Evolutionary conservation across 75 land plant genomes (phyloP).

Genomic region (Ceratopteris richardii): DNA sequence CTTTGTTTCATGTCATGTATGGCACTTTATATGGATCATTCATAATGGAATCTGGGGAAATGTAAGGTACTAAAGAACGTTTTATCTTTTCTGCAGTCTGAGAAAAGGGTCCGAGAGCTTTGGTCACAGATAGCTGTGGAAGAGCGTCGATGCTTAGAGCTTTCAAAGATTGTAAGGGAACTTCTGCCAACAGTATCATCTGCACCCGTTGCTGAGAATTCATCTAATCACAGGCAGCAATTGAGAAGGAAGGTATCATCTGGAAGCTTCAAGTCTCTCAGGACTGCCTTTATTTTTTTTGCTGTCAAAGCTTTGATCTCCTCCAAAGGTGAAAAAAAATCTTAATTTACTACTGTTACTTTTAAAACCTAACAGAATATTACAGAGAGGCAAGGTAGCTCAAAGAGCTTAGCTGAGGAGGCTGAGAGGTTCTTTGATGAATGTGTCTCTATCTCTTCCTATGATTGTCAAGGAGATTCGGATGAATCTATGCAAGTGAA

Average conservation of each 20-base stretch:
- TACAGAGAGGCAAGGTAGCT: constrained; percentile 42
- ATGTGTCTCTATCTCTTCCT: constrained; percentile 71
- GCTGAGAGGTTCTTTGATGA: constrained; percentile 84
- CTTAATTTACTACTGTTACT: no score
- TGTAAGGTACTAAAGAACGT: no score
- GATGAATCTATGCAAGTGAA: not conserved
- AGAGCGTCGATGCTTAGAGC: constrained; percentile 63
- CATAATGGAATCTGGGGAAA: no score
- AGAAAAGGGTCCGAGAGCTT: constrained; percentile 66
- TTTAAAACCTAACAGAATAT: no score
- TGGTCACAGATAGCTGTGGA: constrained; percentile 64
- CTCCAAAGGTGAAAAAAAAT: no score
- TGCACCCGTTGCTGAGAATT: not conserved
- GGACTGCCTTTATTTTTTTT: no score
- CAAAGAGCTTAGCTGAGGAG: constrained; percentile 60
- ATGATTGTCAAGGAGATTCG: constrained; percentile 23
- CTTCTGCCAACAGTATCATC: constrained; percentile 29
- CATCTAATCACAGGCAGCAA: not conserved
- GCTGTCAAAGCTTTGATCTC: no score
- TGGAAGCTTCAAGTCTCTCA: no score
- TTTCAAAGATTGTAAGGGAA: constrained; percentile 57
- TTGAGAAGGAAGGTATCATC: constrained; percentile 6
- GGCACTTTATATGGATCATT: no score
- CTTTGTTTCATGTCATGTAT: no score
- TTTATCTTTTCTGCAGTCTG: constrained; percentile 44